A percentile compares a stretch with the other conserved stretches of the same genome.
Evolutionary conservation across 2,329 filamentous ascomycete genomes (phyloP).

Genomic region (Xylaria sp.): DNA sequence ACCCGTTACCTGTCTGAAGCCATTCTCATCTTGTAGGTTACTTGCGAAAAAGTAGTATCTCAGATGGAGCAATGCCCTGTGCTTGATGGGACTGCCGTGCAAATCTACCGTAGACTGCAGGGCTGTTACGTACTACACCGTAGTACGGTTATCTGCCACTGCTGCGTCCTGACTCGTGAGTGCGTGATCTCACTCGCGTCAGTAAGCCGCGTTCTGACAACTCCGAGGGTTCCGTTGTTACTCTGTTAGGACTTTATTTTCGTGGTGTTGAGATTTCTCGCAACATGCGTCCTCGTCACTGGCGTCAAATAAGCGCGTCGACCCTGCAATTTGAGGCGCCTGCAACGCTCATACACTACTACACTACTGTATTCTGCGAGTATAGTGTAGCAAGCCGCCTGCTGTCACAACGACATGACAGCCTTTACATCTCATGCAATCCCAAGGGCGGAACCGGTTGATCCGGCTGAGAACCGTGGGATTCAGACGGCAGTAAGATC

Average conservation of each 20-base stretch:
- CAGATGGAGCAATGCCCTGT: not conserved
- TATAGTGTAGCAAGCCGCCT: constrained; percentile 14
- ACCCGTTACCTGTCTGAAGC: constrained; percentile 8
- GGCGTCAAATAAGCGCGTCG: constrained; percentile 10
- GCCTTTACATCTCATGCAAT: constrained; percentile 14
- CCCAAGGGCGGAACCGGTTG: constrained; percentile 8
- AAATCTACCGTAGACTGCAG: not conserved
- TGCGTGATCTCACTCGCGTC: constrained; percentile 11
- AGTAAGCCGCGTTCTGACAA: constrained; percentile 29
- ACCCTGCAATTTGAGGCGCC: constrained; percentile 20
- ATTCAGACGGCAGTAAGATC: constrained; percentile 13
- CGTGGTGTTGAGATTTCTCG: not conserved
- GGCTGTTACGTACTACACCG: not conserved
- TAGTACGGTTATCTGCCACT: constrained; percentile 5
- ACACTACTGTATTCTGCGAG: not conserved
- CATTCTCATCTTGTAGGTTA: constrained; percentile 10
- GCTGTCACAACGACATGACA: constrained; percentile 17
- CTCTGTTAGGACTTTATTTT: constrained; percentile 8
- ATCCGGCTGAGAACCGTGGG: constrained; percentile 14
- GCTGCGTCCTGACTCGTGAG: constrained; percentile 12
- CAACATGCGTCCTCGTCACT: constrained; percentile 8
- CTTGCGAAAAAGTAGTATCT: constrained; percentile 4
- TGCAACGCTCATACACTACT: constrained; percentile 4
- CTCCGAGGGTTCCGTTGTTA: constrained; percentile 17
- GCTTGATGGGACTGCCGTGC: not conserved